A percentile compares a stretch with the other conserved stretches of the same genome.
These are phyloP conservation scores for Sphaerulina vaccinii DNA, from an alignment of 2,329 filamentous ascomycete genomes.

Conservation along the genomic window DNA sequence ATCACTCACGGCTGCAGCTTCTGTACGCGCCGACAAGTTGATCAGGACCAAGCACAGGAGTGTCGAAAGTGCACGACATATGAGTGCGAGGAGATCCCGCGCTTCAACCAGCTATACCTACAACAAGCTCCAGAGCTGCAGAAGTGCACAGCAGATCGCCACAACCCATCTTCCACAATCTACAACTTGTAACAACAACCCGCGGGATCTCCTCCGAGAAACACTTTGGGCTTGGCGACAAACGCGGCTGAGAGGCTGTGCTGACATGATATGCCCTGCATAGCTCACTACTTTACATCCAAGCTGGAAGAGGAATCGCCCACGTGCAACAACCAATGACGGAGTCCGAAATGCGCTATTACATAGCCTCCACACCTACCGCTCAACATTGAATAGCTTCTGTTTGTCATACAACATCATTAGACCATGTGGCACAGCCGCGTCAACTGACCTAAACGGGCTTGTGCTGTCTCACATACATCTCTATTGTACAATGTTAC, in stretches of 20 bases:
- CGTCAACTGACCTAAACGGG: slow-evolving; percentile 1
- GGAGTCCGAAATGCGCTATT: neutral
- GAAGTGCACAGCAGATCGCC: no score
- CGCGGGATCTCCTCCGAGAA: slow-evolving; percentile 5
- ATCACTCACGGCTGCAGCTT: no score
- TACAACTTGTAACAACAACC: neutral
- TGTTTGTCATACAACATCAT: neutral
- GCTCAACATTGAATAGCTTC: neutral
- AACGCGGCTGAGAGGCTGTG: slow-evolving; percentile 5
- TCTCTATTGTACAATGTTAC: slow-evolving; percentile 10
- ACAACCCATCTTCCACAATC: no score
- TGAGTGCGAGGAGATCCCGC: no score
- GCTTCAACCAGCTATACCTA: no score
- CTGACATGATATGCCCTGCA: neutral
- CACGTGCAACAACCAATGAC: slow-evolving; percentile 11
- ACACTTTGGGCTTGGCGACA: slow-evolving; percentile 5
- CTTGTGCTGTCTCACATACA: slow-evolving; percentile 4
- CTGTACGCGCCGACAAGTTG: no score
- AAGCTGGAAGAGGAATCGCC: slow-evolving; percentile 4
- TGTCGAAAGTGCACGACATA: no score
- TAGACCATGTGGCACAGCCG: slow-evolving; percentile 8
- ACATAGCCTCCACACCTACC: neutral
- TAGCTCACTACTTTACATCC: slow-evolving; percentile 5
- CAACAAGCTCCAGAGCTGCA: no score
- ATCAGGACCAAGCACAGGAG: no score